phyloP scores from a whole-genome alignment of 371 early-diverging fungal species.

The Encephalitozoon hellem region DNA sequence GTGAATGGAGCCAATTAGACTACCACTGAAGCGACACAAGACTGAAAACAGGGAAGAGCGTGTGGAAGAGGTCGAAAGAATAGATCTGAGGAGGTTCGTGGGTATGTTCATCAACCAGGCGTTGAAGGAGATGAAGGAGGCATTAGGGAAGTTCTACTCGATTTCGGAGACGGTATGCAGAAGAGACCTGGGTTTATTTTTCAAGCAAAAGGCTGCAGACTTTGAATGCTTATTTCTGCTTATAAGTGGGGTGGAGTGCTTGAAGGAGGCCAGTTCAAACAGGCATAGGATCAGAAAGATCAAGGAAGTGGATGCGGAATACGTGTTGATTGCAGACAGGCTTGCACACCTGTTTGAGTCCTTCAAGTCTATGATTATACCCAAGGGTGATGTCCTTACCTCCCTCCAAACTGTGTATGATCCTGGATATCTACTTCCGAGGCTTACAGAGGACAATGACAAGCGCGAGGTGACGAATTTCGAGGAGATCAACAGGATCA shows the following conservation, averaged over 20 bases:
- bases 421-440: background rate
- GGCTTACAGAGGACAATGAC: background rate
- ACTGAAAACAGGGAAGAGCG: background rate
- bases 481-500: conserved; percentile 18
- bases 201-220: conserved; percentile 23
- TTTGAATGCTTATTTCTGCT: conserved; percentile 15
- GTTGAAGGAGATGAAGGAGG: conserved; percentile 13
- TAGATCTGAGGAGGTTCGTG: conserved; percentile 13
- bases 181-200: conserved; percentile 13
- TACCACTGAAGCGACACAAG: conserved; percentile 2
- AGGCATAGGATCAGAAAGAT: conserved; percentile 1
- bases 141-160: background rate
- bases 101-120: conserved; percentile 7
- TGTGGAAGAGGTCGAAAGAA: background rate
- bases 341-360: conserved; percentile 29
- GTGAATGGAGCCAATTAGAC: background rate
- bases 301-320: background rate
- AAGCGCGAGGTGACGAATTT: background rate
- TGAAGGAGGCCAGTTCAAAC: background rate
- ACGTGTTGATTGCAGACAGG: conserved; percentile 13
- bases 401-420: background rate
- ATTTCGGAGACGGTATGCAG: conserved; percentile 18
- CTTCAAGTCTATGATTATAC: conserved; percentile 16
- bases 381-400: conserved; percentile 11
- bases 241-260: background rate